These are phyloP conservation scores for Citrus glauca DNA, from an alignment of 345 rosid species.

Conservation along the genomic window DNA sequence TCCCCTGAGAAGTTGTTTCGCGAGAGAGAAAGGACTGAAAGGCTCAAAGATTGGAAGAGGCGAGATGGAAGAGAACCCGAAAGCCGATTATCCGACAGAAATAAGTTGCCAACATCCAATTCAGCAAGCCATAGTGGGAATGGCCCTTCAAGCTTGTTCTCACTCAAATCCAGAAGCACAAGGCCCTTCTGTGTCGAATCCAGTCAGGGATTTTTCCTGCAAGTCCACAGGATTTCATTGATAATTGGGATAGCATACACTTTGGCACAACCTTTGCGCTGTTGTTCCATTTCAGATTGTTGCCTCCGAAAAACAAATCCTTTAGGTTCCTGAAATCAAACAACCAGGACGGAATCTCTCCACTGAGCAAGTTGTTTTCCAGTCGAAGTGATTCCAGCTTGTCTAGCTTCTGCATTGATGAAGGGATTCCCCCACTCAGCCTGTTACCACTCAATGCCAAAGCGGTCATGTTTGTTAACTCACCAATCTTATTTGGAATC, in stretches of 20 bases:
- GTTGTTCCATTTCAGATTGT: constrained; percentile 40
- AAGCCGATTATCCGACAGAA: constrained; percentile 42
- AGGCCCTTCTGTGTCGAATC: constrained; percentile 37
- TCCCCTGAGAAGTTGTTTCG: constrained; percentile 41
- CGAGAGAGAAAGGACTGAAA: constrained; percentile 28
- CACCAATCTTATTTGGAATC: constrained; percentile 30
- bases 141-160: constrained; percentile 35
- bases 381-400: constrained; percentile 28
- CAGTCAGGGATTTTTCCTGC: constrained; percentile 36
- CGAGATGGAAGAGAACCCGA: constrained; percentile 36
- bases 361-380: constrained; percentile 27
- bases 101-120: constrained; percentile 17
- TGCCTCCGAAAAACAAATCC: constrained; percentile 33
- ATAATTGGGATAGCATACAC: constrained; percentile 27
- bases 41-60: constrained; percentile 26
- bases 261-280: constrained; percentile 16
- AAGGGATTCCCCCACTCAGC: constrained; percentile 34
- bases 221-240: constrained; percentile 37
- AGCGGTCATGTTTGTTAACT: constrained; percentile 22
- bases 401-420: constrained; percentile 24
- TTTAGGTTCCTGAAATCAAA: constrained; percentile 27
- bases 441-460: constrained; percentile 24
- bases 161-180: constrained; percentile 32
- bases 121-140: constrained; percentile 40
- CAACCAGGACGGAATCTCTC: constrained; percentile 42